phyloP scores from a whole-genome alignment of 139 green algal species.

The Picochlorum sp. region DNA sequence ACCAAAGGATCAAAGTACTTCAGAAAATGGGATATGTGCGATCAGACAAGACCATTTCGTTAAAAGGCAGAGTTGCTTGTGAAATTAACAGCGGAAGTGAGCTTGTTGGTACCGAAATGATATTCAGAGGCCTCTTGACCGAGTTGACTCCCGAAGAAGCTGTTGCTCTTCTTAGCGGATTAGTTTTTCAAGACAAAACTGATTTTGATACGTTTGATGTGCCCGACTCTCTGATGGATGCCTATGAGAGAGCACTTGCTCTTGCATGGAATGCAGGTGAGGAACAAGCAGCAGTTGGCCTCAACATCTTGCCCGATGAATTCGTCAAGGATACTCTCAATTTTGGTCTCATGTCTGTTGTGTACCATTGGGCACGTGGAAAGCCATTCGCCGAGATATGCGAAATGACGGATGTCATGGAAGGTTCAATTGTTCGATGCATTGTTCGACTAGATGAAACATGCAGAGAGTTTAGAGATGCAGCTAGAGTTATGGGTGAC shows the following conservation, averaged over 20 bases:
- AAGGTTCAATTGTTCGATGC: constrained; percentile 87
- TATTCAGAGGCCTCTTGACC: constrained; percentile 74
- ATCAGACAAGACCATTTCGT: constrained; percentile 52
- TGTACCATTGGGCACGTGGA: constrained; percentile 91
- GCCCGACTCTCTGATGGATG: constrained; percentile 35
- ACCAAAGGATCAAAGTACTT: constrained; percentile 56
- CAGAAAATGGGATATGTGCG: constrained; percentile 71
- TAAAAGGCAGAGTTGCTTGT: constrained; percentile 63
- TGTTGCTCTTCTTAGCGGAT: constrained; percentile 75
- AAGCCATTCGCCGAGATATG: constrained; percentile 85
- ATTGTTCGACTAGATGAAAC: constrained; percentile 83
- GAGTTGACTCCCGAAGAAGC: constrained; percentile 73
- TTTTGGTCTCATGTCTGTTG: constrained; percentile 73
- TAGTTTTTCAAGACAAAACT: constrained; percentile 94
- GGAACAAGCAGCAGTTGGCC: constrained; percentile 41
- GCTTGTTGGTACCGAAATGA: constrained; percentile 81
- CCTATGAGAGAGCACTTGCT: constrained; percentile 22
- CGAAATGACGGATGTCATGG: constrained; percentile 79
- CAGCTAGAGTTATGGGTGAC: constrained; percentile 91
- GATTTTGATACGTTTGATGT: constrained; percentile 47
- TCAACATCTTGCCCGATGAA: constrained; percentile 59
- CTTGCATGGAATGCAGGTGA: constrained; percentile 47
- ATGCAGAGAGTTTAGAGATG: constrained; percentile 64
- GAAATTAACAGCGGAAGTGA: constrained; percentile 90
- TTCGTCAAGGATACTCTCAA: constrained; percentile 43